Evolutionary conservation across 169 alveolate genomes (phyloP).

Genomic region (Miamiensis avidus): DNA sequence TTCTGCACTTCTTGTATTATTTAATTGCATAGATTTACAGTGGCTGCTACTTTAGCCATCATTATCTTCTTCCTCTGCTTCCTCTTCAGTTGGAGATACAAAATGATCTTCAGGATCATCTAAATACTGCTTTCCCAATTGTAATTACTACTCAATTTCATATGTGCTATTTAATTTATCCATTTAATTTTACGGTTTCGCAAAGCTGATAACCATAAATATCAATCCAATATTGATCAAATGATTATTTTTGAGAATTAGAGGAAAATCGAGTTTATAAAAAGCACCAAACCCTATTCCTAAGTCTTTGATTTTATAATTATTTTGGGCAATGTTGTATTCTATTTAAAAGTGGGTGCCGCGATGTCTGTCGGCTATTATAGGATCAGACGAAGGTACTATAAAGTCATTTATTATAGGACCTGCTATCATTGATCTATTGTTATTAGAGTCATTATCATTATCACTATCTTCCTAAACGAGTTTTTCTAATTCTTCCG

Average conservation of each 20-base stretch:
- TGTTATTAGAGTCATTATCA: background rate
- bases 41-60: constrained; percentile 29
- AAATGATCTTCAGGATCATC: background rate
- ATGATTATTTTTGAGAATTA: constrained; percentile 63
- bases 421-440: background rate
- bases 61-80: background rate
- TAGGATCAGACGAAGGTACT: constrained; percentile 59
- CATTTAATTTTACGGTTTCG: constrained; percentile 22
- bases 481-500: background rate
- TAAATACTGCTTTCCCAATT: constrained; percentile 1
- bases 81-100: background rate
- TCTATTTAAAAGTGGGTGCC: constrained; percentile 59
- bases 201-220: constrained; percentile 62
- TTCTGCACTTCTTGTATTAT: background rate
- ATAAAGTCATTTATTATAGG: constrained; percentile 56
- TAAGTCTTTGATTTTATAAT: constrained; percentile 70
- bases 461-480: background rate
- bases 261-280: constrained; percentile 55
- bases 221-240: constrained; percentile 77
- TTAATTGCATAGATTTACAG: background rate
- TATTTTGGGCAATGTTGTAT: constrained; percentile 28
- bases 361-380: constrained; percentile 42
- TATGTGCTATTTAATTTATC: background rate
- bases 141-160: background rate
- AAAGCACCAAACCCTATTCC: constrained; percentile 83